phyloP scores from a whole-genome alignment of 2,329 filamentous ascomycete species.

The Aspergillus awamori region DNA sequence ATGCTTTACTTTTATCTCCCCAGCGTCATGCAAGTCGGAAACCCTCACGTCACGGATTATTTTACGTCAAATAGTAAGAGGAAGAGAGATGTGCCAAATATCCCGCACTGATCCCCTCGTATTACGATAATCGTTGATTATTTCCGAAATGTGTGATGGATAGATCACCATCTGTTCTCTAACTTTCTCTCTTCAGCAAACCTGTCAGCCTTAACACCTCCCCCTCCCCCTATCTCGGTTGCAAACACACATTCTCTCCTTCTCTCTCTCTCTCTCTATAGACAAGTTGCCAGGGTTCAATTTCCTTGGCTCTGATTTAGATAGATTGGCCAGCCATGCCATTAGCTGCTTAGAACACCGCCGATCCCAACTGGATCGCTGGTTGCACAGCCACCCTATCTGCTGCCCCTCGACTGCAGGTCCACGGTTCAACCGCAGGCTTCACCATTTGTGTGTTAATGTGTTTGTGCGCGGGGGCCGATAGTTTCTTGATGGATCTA shows the following conservation, averaged over 20 bases:
- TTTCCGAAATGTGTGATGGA: no score
- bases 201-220: background rate
- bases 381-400: constrained; percentile 36
- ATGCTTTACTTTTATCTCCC: no score
- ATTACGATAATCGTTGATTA: background rate
- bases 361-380: constrained; percentile 13
- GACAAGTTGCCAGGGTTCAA: background rate
- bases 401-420: constrained; percentile 11
- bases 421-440: constrained; percentile 16
- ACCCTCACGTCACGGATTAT: background rate
- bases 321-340: background rate
- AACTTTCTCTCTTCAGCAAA: no score
- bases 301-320: no score
- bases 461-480: background rate
- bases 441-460: background rate
- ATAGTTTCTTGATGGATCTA: background rate
- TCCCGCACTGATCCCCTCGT: background rate
- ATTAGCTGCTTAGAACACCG: background rate
- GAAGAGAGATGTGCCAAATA: no score
- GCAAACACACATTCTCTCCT: background rate
- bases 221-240: no score
- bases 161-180: no score
- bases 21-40: no score
- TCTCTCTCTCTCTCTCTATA: background rate
- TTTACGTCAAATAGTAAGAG: no score